A percentile compares a stretch with the other conserved stretches of the same genome.
These are phyloP conservation scores for Biancaea sappan DNA, from an alignment of 306 rosid genomes.

Conservation along the genomic window DNA sequence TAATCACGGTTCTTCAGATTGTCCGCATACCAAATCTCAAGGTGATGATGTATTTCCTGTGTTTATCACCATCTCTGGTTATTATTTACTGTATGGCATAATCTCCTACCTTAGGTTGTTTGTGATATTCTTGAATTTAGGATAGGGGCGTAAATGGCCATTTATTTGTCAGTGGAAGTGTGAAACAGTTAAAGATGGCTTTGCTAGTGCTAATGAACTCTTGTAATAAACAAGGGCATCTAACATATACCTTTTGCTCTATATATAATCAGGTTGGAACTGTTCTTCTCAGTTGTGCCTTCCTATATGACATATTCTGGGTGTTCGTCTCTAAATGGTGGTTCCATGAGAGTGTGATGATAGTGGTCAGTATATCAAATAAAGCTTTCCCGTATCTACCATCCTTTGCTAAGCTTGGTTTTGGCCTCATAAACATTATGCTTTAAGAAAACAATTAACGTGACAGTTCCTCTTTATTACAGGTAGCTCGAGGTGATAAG, in stretches of 20 bases:
- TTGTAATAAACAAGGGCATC: constrained; percentile 4
- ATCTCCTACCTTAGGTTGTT: constrained; percentile 15
- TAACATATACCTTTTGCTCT: constrained; percentile 1
- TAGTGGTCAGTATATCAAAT: constrained; percentile 76
- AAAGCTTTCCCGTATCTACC: constrained; percentile 1
- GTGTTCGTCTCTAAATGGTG: constrained; percentile 93
- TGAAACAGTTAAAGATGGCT: constrained; percentile 17
- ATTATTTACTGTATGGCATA: neutral
- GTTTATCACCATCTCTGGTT: constrained; percentile 9
- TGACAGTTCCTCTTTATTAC: too few relatives aligned
- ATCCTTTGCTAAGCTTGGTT: constrained; percentile 27
- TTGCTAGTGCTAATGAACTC: constrained; percentile 8
- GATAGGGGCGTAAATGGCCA: neutral
- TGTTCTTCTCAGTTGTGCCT: constrained; percentile 96
- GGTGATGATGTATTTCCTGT: constrained; percentile 52
- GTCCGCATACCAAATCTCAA: constrained; percentile 97
- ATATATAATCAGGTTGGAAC: constrained; percentile 81
- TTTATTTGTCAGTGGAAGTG: constrained; percentile 15
- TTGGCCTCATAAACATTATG: constrained; percentile 12
- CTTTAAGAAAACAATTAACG: neutral
- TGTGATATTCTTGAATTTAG: constrained; percentile 12
- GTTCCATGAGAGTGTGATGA: constrained; percentile 99
- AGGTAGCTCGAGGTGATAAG: constrained; percentile 99
- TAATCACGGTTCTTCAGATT: constrained; percentile 97
- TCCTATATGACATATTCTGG: constrained; percentile 96